A percentile compares a stretch with the other conserved stretches of the same genome.
Evolutionary conservation across 176 grass and related monocot genomes (phyloP).

Genomic region (Ensete ventricosum): DNA sequence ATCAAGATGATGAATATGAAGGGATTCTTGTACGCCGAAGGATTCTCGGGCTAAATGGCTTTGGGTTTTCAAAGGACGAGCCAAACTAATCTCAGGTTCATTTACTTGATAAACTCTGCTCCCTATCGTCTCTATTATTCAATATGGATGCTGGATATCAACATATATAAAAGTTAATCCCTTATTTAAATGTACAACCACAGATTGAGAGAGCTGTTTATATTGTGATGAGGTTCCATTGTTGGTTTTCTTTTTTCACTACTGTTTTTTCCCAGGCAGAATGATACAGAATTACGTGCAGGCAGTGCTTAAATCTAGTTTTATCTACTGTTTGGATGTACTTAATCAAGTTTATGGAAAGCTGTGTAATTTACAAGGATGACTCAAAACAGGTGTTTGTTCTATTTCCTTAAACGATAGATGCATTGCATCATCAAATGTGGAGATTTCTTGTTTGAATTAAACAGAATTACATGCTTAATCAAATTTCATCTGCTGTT

Average conservation of each 20-base stretch:
- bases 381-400: neutral
- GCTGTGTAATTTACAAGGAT: neutral
- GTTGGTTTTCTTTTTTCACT: neutral
- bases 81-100: neutral
- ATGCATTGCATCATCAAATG: no score
- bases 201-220: neutral
- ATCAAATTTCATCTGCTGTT: no score
- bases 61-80: no score
- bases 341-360: neutral
- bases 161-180: neutral
- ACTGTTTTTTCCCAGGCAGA: no score
- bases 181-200: neutral
- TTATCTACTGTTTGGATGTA: no score
- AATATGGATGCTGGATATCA: neutral
- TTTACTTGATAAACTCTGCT: neutral
- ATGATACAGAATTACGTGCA: no score
- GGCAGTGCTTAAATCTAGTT: no score
- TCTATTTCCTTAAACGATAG: neutral
- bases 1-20: neutral
- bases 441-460: no score
- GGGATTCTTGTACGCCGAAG: neutral
- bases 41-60: neutral
- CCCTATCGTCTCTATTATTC: neutral
- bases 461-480: no score
- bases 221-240: neutral